Base-by-base conservation (phyloP, 108 stramenopile species). In the Schizochytrium sp. region DNA sequence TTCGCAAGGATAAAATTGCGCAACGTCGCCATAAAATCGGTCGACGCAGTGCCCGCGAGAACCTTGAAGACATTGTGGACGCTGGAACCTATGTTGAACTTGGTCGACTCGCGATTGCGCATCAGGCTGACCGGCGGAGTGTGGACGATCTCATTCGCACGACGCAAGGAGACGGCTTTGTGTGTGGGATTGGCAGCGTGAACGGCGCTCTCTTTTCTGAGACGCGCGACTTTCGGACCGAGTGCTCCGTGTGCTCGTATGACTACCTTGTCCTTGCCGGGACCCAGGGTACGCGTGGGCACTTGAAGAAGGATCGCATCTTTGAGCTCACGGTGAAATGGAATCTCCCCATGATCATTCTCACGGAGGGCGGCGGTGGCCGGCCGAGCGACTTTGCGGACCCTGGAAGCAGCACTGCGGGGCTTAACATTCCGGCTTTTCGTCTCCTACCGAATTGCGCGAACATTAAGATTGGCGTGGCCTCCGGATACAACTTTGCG, bases 351-450 rank as follows among this genome's bases (percentile, higher is more conserved):
- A 71, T 87, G 34, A 60, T 90, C 25, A 12, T 90, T 3, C 60
- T 90, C 29, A 60, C 89, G 5, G 89, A 90, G 34, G 89, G 89
- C 10, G 89, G 89, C 44, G 89, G 89, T 5, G 89, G 89, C n/a
- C 89, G 89, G 18, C 89, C 89, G 14, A 69, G 34, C 34, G 89
- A 90, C 41, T 60, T 48, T 23, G 87, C 45, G n/a, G 58, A 55
- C 12, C 72, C 53, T 25, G 55, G 48, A 41, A 44, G 47, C 23
- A 72, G 45, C 48, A 41, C 72, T 25, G 87, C 89, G 6, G 89
- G 89, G 21, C 89, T 90, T 5, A 53, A 87, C 63, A 43, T 63
- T 5, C 28, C 45, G 21, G 83, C 89, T 1, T 90, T 51, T 23
- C 57, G 34, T n/a, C 19, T 58, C 3, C 87, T 72, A 1, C 28